phyloP scores from a whole-genome alignment of 2,329 filamentous ascomycete species.

The Bipolaris cookei region DNA sequence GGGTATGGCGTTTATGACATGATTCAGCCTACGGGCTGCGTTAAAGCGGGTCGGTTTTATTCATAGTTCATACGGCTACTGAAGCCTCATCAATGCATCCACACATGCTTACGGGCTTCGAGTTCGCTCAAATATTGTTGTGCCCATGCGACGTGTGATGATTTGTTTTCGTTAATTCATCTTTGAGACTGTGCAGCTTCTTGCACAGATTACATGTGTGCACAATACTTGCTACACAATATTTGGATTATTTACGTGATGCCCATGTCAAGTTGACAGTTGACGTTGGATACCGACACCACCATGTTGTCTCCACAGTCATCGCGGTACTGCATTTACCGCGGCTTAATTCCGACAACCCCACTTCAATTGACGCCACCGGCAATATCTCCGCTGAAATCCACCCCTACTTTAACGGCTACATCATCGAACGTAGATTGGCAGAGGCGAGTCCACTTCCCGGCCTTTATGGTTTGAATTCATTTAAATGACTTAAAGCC shows the following conservation, averaged over 20 bases:
- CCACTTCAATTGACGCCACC: slow-evolving; percentile 15
- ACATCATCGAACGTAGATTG: not conserved
- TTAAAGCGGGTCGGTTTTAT: slow-evolving; percentile 29
- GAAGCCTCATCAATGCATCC: slow-evolving; percentile 37
- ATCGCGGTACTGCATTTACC: slow-evolving; percentile 2
- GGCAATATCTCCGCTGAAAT: slow-evolving; percentile 30
- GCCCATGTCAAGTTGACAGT: not conserved
- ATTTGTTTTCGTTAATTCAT: not conserved
- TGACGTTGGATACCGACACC: not conserved
- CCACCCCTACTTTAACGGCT: slow-evolving; percentile 6
- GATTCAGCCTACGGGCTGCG: slow-evolving; percentile 31
- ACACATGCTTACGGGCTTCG: slow-evolving; percentile 43
- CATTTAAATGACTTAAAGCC: not conserved
- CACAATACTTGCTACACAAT: not conserved
- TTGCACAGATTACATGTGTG: too few relatives aligned
- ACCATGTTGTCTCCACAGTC: not conserved
- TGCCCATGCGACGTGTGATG: slow-evolving; percentile 1
- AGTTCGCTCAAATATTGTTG: slow-evolving; percentile 22
- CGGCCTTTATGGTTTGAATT: not conserved
- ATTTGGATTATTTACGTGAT: not conserved
- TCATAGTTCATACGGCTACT: slow-evolving; percentile 36
- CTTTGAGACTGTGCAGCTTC: not conserved
- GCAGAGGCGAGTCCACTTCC: not conserved
- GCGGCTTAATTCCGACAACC: slow-evolving; percentile 15
- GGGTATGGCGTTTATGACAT: slow-evolving; percentile 43